Conservation (phyloP, 2,329 filamentous ascomycete species). For the Ophiostoma ips region DNA sequence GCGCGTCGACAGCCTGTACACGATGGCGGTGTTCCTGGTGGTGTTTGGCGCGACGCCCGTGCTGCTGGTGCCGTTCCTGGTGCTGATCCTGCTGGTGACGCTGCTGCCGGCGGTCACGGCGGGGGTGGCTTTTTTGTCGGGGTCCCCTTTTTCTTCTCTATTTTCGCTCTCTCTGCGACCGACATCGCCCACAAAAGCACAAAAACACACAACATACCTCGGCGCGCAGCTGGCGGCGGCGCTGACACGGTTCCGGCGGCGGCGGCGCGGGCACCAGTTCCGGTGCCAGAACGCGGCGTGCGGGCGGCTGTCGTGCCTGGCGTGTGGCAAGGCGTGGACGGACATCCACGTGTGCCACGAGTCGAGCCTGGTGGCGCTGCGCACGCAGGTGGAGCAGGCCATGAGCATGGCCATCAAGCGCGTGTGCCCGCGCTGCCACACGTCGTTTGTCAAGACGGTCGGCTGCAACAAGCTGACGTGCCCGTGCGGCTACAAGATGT, state of each 20-base stretch:
- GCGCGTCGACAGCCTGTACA: slow-evolving; percentile 35
- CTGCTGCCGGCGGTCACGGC: slow-evolving; percentile 32
- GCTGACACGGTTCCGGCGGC: slow-evolving; percentile 52
- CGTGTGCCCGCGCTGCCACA: slow-evolving; percentile 81
- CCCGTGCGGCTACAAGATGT: slow-evolving; percentile 94
- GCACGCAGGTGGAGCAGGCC: slow-evolving; percentile 80
- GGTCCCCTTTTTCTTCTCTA: too few species aligned
- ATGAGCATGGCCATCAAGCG: slow-evolving; percentile 91
- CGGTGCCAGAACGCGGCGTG: slow-evolving; percentile 60
- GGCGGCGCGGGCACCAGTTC: slow-evolving; percentile 62
- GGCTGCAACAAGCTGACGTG: slow-evolving; percentile 97
- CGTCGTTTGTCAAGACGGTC: slow-evolving; percentile 80
- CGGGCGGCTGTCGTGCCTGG: slow-evolving; percentile 58
- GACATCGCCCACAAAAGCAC: too few species aligned
- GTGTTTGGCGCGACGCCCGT: slow-evolving; percentile 42
- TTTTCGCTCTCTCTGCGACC: too few species aligned
- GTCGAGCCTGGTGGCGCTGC: slow-evolving; percentile 64
- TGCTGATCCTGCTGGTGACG: slow-evolving; percentile 18
- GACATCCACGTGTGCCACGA: slow-evolving; percentile 89
- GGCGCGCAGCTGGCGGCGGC: slow-evolving; percentile 40
- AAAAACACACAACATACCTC: too few species aligned
- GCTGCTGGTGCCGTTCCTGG: slow-evolving; percentile 35
- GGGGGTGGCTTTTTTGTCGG: not conserved
- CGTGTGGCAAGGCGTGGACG: slow-evolving; percentile 68
- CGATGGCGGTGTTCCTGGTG: slow-evolving; percentile 35